phyloP scores from a whole-genome alignment of 345 rosid species.

The Viola odorata region DNA sequence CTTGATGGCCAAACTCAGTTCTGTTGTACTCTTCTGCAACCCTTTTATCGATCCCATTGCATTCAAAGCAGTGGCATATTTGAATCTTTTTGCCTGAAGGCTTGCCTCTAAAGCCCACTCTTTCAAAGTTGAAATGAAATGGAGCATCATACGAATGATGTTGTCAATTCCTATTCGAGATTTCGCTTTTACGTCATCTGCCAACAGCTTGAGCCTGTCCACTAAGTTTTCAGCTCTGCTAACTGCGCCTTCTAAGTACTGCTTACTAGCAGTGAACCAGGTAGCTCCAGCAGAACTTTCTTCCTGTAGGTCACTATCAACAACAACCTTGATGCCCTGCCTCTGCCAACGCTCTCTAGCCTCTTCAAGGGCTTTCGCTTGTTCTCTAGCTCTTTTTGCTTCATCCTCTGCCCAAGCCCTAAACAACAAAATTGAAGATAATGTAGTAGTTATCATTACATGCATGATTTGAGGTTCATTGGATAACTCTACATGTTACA shows the following conservation, averaged over 20 bases:
- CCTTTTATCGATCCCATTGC: slow-evolving; percentile 38
- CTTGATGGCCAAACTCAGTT: slow-evolving; percentile 21
- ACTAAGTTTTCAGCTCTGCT: slow-evolving; percentile 46
- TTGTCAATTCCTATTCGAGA: slow-evolving; percentile 45
- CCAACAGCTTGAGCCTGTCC: slow-evolving; percentile 55
- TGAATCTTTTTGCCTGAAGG: slow-evolving; percentile 9
- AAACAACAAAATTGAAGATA: too few relatives aligned
- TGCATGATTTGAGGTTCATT: too few relatives aligned
- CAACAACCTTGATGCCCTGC: slow-evolving; percentile 74
- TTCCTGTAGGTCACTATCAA: slow-evolving; percentile 64
- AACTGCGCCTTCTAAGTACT: slow-evolving; percentile 51
- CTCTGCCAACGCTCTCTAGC: slow-evolving; percentile 91
- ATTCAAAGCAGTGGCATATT: slow-evolving; percentile 24
- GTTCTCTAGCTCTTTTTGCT: slow-evolving; percentile 76
- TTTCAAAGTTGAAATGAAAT: slow-evolving; percentile 39
- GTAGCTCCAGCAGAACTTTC: slow-evolving; percentile 50
- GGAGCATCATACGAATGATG: slow-evolving; percentile 42
- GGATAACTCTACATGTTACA: too few relatives aligned
- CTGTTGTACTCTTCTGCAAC: slow-evolving; percentile 49
- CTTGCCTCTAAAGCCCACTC: slow-evolving; percentile 32
- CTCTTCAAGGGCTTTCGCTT: slow-evolving; percentile 72
- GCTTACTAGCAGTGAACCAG: slow-evolving; percentile 57
- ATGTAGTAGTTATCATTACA: too few relatives aligned
- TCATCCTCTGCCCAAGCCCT: slow-evolving; percentile 98
- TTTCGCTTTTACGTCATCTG: slow-evolving; percentile 42